Evolutionary conservation across 139 green algal genomes (phyloP).

Genomic region (Parachlorella kessleri): DNA sequence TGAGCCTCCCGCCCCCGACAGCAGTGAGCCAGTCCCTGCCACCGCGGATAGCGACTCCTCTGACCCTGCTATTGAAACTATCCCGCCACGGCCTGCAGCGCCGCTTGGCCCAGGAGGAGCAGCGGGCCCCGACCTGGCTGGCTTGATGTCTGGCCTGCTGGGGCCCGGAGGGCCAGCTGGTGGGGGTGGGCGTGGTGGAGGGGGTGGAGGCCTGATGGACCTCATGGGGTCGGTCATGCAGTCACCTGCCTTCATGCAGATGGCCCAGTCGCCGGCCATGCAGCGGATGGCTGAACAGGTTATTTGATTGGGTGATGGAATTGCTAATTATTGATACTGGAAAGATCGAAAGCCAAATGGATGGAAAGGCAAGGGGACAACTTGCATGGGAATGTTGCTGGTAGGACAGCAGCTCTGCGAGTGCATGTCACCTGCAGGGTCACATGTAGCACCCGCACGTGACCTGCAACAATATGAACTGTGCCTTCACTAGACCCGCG

Average conservation of each 20-base stretch:
- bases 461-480: background rate
- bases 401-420: background rate
- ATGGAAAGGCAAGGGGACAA: background rate
- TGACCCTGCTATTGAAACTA: too few species aligned
- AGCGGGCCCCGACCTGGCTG: background rate
- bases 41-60: too few species aligned
- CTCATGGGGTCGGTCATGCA: slow-evolving; percentile 26
- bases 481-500: too few species aligned
- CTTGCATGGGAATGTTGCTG: background rate
- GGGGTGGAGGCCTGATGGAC: slow-evolving; percentile 27
- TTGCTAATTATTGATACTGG: too few species aligned
- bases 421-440: too few species aligned
- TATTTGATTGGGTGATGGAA: too few species aligned
- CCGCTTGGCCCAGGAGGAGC: too few species aligned
- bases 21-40: background rate
- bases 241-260: slow-evolving; percentile 24
- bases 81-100: too few species aligned
- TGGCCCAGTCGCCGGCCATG: slow-evolving; percentile 34
- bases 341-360: background rate
- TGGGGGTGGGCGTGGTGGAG: background rate
- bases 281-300: slow-evolving; percentile 37
- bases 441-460: background rate
- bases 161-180: background rate
- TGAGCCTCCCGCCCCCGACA: too few species aligned
- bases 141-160: background rate